Evolutionary conservation across 148 eudicot genomes (phyloP).

Genomic region (Limonium bicolor): DNA sequence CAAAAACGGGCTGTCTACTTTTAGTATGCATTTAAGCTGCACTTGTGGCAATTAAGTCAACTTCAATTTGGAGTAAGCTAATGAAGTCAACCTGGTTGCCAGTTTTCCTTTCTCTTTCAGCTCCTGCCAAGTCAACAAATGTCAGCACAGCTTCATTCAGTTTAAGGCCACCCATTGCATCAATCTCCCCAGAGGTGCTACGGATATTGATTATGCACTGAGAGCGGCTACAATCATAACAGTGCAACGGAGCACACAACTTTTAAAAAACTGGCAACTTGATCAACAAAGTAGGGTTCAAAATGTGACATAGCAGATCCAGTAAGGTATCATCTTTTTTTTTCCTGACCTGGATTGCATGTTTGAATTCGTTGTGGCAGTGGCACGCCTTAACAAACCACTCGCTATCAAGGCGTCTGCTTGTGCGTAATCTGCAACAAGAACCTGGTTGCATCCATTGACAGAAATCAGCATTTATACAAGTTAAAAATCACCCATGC

Average conservation of each 20-base stretch:
- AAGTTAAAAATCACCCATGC: too few relatives aligned
- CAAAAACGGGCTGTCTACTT: too few relatives aligned
- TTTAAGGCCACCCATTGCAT: constrained; percentile 17
- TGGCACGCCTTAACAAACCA: constrained; percentile 63
- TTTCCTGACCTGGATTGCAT: constrained; percentile 62
- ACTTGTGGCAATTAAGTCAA: too few relatives aligned
- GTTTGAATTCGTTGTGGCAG: constrained; percentile 71
- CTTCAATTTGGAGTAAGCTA: too few relatives aligned
- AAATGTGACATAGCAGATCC: too few relatives aligned
- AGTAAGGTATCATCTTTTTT: too few relatives aligned
- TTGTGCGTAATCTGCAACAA: constrained; percentile 36
- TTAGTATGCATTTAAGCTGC: too few relatives aligned
- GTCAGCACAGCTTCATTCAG: constrained; percentile 36
- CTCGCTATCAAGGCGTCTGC: constrained; percentile 59
- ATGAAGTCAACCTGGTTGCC: constrained; percentile 57
- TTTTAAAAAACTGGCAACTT: too few relatives aligned
- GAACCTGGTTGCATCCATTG: constrained; percentile 21
- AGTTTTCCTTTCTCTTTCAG: constrained; percentile 87
- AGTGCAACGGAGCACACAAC: too few relatives aligned
- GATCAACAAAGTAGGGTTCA: too few relatives aligned
- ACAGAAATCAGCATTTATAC: background rate
- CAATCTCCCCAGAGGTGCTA: constrained; percentile 16
- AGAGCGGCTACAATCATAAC: constrained; percentile 51
- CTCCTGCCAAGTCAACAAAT: constrained; percentile 94
- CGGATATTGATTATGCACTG: constrained; percentile 88